These are phyloP conservation scores for Hyphodiscus hymeniophilus DNA, from an alignment of 495 filamentous ascomycete genomes.

Conservation along the genomic window DNA sequence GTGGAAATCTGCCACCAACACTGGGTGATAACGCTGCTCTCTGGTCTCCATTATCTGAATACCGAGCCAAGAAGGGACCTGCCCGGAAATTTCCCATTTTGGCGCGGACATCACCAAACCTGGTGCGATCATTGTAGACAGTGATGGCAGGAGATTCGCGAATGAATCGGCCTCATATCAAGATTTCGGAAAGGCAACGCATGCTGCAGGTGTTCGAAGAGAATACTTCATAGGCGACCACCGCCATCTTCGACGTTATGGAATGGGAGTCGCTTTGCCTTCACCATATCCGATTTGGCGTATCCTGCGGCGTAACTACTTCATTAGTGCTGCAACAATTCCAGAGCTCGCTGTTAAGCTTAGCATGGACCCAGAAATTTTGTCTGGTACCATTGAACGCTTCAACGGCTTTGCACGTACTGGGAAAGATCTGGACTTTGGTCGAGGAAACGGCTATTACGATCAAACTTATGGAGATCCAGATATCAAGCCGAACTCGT, in stretches of 20 bases:
- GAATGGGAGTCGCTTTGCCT: conserved; percentile 4
- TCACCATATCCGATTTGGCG: neutral
- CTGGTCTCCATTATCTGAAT: no score
- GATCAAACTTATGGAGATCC: conserved; percentile 23
- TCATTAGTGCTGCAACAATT: conserved; percentile 31
- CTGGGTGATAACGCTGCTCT: no score
- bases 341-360: conserved; percentile 34
- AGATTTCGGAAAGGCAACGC: conserved; percentile 3
- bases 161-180: conserved; percentile 22
- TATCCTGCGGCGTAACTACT: neutral
- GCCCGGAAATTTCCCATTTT: conserved; percentile 2
- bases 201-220: conserved; percentile 8
- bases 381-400: conserved; percentile 12
- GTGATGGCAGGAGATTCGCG: conserved; percentile 19
- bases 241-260: conserved; percentile 18
- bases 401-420: conserved; percentile 22
- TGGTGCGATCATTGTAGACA: conserved; percentile 22
- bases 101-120: conserved; percentile 19
- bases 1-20: neutral
- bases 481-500: conserved; percentile 15
- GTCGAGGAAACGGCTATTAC: conserved; percentile 18
- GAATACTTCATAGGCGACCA: conserved; percentile 19
- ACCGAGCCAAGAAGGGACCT: no score
- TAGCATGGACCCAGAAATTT: neutral
- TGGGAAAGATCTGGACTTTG: conserved; percentile 22